Evolutionary conservation across 768 basidiomycete genomes (phyloP).

Genomic region (Naganishia friedmannii): DNA sequence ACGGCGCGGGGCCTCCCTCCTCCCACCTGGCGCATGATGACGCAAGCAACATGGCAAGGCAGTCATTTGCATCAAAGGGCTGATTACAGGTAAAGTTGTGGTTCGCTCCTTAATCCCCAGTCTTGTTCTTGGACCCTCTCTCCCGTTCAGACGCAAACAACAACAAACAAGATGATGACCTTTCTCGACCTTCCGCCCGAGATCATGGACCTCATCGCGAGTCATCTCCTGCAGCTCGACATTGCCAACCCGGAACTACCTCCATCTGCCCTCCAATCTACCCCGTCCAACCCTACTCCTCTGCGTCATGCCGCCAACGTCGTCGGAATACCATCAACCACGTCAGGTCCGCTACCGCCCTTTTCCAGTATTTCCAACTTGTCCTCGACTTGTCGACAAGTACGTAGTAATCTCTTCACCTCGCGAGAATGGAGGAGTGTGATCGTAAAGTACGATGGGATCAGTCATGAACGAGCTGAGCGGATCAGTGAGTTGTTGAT

Average conservation of each 20-base stretch:
- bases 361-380: neutral
- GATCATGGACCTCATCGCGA: slow-evolving; percentile 11
- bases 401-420: neutral
- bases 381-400: neutral
- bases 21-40: too few relatives aligned
- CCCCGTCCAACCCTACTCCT: too few relatives aligned
- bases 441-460: neutral
- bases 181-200: slow-evolving; percentile 10
- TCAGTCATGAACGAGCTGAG: neutral
- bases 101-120: too few relatives aligned
- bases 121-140: too few relatives aligned
- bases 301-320: neutral
- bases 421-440: neutral
- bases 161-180: neutral
- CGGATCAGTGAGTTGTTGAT: neutral
- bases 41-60: too few relatives aligned
- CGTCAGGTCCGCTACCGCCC: neutral
- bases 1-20: too few relatives aligned
- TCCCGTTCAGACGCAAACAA: too few relatives aligned
- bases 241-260: neutral
- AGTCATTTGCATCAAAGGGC: too few relatives aligned
- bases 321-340: neutral
- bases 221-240: neutral
- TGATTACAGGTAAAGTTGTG: too few relatives aligned
- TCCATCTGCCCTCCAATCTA: neutral